Conservation (phyloP, 495 filamentous ascomycete genomes). For the Penicillium cinerascens region DNA sequence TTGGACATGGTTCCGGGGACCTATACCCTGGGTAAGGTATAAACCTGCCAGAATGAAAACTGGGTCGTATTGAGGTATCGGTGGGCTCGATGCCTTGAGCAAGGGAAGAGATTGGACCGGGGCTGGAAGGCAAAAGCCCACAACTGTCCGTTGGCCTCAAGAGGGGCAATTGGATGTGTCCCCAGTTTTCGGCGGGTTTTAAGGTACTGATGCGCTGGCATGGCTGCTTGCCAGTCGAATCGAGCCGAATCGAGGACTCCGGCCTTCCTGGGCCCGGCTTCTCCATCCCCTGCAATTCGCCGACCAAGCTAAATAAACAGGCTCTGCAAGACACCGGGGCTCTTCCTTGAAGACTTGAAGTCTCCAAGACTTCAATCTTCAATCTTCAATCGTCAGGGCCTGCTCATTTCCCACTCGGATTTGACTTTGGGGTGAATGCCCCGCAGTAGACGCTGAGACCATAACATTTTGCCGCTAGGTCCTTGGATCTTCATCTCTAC, state of each 20-base stretch:
- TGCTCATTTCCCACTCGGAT: neutral
- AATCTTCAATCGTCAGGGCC: neutral
- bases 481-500: constrained; percentile 11
- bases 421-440: constrained; percentile 5
- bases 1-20: neutral
- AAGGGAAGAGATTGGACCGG: neutral
- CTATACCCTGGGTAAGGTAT: neutral
- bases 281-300: constrained; percentile 21
- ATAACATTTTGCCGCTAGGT: constrained; percentile 14
- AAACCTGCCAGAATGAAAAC: neutral
- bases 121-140: neutral
- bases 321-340: constrained; percentile 1
- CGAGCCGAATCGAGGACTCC: constrained; percentile 39
- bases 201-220: constrained; percentile 83
- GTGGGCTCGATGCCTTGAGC: constrained; percentile 1
- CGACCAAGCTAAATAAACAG: constrained; percentile 14
- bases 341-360: too few relatives aligned
- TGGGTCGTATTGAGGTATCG: neutral
- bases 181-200: constrained; percentile 20
- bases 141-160: constrained; percentile 2
- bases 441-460: constrained; percentile 24
- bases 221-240: constrained; percentile 73
- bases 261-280: constrained; percentile 14
- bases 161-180: constrained; percentile 3
- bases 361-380: too few relatives aligned